A percentile compares a stretch with the other conserved stretches of the same genome.
Evolutionary conservation across 1,284 basidiomycete species (phyloP).

Genomic region (Schizopora paradoxa): DNA sequence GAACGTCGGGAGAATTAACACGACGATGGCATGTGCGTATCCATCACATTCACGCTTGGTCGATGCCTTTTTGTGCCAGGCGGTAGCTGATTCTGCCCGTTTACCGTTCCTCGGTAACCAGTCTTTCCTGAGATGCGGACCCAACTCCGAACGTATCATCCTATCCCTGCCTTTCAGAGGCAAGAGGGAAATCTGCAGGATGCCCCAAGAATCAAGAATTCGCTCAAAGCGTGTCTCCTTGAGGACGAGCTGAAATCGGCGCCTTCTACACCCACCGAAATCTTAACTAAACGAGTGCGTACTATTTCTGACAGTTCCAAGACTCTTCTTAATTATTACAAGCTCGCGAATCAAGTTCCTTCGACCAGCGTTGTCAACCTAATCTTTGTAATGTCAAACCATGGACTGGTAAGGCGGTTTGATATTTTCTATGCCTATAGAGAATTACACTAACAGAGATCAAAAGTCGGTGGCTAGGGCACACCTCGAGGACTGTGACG

Average conservation of each 20-base stretch:
- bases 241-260: slow-evolving; percentile 63
- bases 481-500: slow-evolving; percentile 48
- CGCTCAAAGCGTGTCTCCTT: slow-evolving; percentile 71
- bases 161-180: slow-evolving; percentile 62
- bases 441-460: not conserved
- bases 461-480: slow-evolving; percentile 46
- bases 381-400: slow-evolving; percentile 69
- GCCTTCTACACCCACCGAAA: slow-evolving; percentile 64
- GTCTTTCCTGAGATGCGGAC: slow-evolving; percentile 69
- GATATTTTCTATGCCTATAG: not conserved
- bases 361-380: slow-evolving; percentile 79
- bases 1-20: slow-evolving; percentile 91
- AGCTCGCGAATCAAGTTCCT: slow-evolving; percentile 53
- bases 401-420: slow-evolving; percentile 49
- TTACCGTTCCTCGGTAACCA: slow-evolving; percentile 18
- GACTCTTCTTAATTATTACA: too few species aligned
- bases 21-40: slow-evolving; percentile 87
- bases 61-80: slow-evolving; percentile 16
- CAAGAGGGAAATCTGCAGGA: slow-evolving; percentile 64
- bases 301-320: not conserved
- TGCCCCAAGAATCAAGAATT: slow-evolving; percentile 68
- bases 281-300: slow-evolving; percentile 36
- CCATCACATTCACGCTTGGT: slow-evolving; percentile 11
- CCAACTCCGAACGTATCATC: slow-evolving; percentile 64
- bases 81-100: slow-evolving; percentile 14